Base-by-base conservation (phyloP, 257 asterid species). In the Nicotiana benthamiana region DNA sequence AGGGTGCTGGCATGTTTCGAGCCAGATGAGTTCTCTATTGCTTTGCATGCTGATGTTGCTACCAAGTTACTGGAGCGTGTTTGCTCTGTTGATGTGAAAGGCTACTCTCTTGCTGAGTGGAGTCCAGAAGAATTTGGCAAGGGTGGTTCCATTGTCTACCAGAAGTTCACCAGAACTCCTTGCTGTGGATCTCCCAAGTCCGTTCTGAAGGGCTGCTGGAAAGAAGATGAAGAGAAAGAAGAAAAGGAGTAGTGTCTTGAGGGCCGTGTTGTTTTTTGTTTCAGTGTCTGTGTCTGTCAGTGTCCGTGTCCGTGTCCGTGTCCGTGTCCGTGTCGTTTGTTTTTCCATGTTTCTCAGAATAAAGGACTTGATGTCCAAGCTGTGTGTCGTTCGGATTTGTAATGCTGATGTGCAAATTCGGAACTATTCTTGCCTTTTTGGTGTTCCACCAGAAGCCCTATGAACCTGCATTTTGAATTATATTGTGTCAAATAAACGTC, bases 141-240 rank as follows among this genome's bases (percentile, higher is more conserved):
- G 78, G 97, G 92, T 9, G 91, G 97, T 9, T 84, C 93, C 1
- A 81, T 93, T 8, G 83, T 91, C 34, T 93, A 89, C 93, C 92
- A 90, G 88, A 94, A 88, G 88, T 94, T 91, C 81, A 84, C 52
- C 9, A 84, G 83, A 83, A 48, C 88, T 62, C 86, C 75, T 6
- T 20, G 78, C 16, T 91, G 92, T 83, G 90, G 89, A 54, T 94
- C 98, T 13, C 97, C 98, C 4, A 90, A 88, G 89, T 91, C 97
- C 28, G 90, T 79, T 83, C 90, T 94, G 88, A 93, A 90, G 75
- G 88, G 96, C 83, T 89, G 89, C 80, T 85, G 90, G 81, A 89
- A 86, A 34, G 97, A 89, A 80, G 36, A 32, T 32, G 93, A 88
- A 26, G 85, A 79, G 32, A 90, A 90, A 40, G 97, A 91, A 80